Percentiles rank a stretch among this genome's conserved stretches.
Conservation (phyloP, 768 basidiomycete species). For the Holtermannia corniformis region DNA sequence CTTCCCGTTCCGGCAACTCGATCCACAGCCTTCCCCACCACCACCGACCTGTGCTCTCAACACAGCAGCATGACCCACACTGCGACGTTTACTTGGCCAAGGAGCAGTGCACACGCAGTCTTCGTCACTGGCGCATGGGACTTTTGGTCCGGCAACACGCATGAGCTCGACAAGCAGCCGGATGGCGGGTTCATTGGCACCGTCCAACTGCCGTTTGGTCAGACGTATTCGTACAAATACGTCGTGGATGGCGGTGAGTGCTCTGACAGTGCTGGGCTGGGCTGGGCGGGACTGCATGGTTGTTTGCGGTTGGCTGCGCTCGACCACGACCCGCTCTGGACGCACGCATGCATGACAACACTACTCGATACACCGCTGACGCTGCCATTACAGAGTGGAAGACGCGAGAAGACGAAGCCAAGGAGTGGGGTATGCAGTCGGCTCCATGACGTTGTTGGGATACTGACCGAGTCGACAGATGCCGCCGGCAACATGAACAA, state of each 20-base stretch:
- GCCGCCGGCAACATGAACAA: slow-evolving; percentile 43
- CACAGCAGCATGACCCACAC: background rate
- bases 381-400: slow-evolving; percentile 30
- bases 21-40: no score
- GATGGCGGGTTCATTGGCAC: slow-evolving; percentile 30
- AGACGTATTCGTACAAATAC: slow-evolving; percentile 41
- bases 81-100: background rate
- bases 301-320: background rate
- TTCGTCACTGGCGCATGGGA: slow-evolving; percentile 39
- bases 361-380: slow-evolving; percentile 2
- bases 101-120: slow-evolving; percentile 16
- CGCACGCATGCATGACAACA: background rate
- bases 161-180: slow-evolving; percentile 27
- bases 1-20: no score
- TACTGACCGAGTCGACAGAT: slow-evolving; percentile 13
- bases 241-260: slow-evolving; percentile 39
- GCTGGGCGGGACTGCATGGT: background rate
- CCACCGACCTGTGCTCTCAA: background rate
- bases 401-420: slow-evolving; percentile 40
- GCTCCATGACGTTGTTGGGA: background rate
- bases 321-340: no score
- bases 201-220: slow-evolving; percentile 34
- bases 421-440: slow-evolving; percentile 36
- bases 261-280: background rate
- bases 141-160: slow-evolving; percentile 34